phyloP scores from a whole-genome alignment of 139 green algal genomes.

The Marvania coccoides region DNA sequence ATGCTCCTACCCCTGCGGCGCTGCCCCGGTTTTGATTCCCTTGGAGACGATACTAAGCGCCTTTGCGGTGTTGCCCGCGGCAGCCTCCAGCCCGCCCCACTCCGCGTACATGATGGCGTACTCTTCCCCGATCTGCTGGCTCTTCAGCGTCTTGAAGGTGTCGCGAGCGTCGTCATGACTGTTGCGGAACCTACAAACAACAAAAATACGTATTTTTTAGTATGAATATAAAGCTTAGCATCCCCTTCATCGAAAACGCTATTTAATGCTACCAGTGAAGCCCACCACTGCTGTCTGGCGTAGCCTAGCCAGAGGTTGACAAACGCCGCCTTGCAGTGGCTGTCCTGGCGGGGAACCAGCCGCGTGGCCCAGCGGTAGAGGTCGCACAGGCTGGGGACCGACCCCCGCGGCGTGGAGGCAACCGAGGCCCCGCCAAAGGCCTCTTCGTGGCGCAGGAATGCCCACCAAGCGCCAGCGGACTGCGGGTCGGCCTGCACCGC shows the following conservation, averaged over 20 bases:
- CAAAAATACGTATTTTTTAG: conserved; percentile 6
- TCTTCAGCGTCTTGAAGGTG: conserved; percentile 79
- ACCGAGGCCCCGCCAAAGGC: background rate
- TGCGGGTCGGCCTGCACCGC: too few species aligned
- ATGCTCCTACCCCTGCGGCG: background rate
- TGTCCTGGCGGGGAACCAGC: conserved; percentile 50
- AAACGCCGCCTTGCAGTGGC: conserved; percentile 49
- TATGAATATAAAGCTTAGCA: background rate
- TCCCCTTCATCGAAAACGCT: background rate
- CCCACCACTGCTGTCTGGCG: conserved; percentile 65
- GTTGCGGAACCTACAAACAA: background rate
- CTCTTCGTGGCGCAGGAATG: conserved; percentile 49
- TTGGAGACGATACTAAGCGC: conserved; percentile 53
- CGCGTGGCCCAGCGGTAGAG: conserved; percentile 66
- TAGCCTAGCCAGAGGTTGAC: conserved; percentile 69
- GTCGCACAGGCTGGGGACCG: conserved; percentile 37
- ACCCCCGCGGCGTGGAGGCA: background rate
- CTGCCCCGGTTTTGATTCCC: conserved; percentile 2
- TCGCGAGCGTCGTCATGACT: conserved; percentile 75
- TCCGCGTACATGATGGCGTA: conserved; percentile 55
- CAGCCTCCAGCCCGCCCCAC: conserved; percentile 69
- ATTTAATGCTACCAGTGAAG: background rate
- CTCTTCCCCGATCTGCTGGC: conserved; percentile 51
- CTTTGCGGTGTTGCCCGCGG: conserved; percentile 44
- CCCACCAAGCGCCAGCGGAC: conserved; percentile 50